Evolutionary conservation across 345 rosid species (phyloP).

Genomic region (Citrus sinensis): DVS_A1.0 CM039166.1:18457501-18458000

Average conservation of each 20-base stretch:
- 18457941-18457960: constrained; percentile 23
- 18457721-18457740: constrained; percentile 24
- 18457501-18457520: background rate
- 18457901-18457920: constrained; percentile 27
- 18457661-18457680: background rate
- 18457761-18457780: constrained; percentile 37
- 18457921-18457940: constrained; percentile 2
- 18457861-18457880: constrained; percentile 33
- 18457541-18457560: background rate
- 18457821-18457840: constrained; percentile 31
- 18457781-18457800: constrained; percentile 41
- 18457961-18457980: constrained; percentile 29
- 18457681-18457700: constrained; percentile 7
- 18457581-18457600: background rate
- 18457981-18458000: constrained; percentile 32
- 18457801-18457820: constrained; percentile 38
- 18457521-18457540: background rate
- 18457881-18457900: constrained; percentile 24
- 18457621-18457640: constrained; percentile 6
- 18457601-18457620: background rate
- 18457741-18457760: constrained; percentile 16
- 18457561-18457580: background rate
- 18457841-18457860: constrained; percentile 32
- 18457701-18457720: constrained; percentile 12
- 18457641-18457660: background rate